Base-by-base conservation (phyloP, 1,139 yeast species). In the Zygosaccharomyces sapae region DNA sequence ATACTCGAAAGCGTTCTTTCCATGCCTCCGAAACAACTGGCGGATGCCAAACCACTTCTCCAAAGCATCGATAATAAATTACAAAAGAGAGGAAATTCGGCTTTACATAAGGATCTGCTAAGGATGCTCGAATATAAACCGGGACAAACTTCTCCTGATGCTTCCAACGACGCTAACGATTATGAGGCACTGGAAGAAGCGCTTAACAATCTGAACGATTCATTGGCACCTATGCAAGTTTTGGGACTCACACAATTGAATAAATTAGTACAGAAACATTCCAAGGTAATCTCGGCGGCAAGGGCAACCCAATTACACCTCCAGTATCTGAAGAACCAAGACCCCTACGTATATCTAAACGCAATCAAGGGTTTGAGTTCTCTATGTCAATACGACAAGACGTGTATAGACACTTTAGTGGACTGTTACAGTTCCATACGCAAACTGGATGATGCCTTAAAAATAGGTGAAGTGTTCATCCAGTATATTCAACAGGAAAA, bases 321-420 rank as follows among this genome's bases (percentile, higher is more conserved):
- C 38, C 69, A 74, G 1, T 88, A 85, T 55, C 67, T 92, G 44
- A 75, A 76, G 46, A 95, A 88, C 57, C 75, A 80, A 0, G 98
- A 92, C 53, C 95, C 97, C 0, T 92, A 82, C 62, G 79, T 92
- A 12, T 90, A 87, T 62, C 65, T 92, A 47, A 90, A 87, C 60
- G 86, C 84, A 0, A 86, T 92, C 52, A 88, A 86, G 58, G 90
- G 95, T 0, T 68, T 92, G 22, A 82, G 80, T 44, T 72, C 76
- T 16, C 66, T 90, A 36, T 70, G 83, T 20, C 77, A 73, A 6
- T 58, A 70, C 38, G 70, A 78, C 43, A 54, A 62, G 1, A 58
- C 59, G 3, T 75, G 80, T 0, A 50, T 81, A 6, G 62, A 67
- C 2, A 64, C 67, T 6, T 59, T 83, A 22, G 52, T 75, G 1